Conservation (phyloP, 2,329 filamentous ascomycete species). For the Xylaria digitata region DNA sequence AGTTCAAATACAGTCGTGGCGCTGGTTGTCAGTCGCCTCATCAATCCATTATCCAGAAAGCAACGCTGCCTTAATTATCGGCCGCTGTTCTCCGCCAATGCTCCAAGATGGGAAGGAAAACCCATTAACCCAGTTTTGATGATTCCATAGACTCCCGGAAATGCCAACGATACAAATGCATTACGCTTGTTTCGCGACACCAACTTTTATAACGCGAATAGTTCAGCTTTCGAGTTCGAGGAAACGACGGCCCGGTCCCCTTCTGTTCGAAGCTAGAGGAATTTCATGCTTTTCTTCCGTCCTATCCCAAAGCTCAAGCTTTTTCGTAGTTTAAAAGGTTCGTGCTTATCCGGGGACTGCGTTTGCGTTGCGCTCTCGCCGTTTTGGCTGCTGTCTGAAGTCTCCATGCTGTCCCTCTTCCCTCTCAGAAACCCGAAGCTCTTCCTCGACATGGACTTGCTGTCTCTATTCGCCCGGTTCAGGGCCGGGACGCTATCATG, state of each 20-base stretch:
- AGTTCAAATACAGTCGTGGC: slow-evolving; percentile 6
- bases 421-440: slow-evolving; percentile 74
- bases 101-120: slow-evolving; percentile 1
- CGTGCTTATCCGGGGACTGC: slow-evolving; percentile 53
- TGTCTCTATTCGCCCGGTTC: slow-evolving; percentile 75
- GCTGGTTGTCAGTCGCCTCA: slow-evolving; percentile 3
- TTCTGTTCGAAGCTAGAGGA: slow-evolving; percentile 48
- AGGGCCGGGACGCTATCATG: slow-evolving; percentile 57
- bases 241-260: neutral
- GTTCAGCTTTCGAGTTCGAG: neutral
- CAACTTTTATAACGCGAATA: slow-evolving; percentile 10
- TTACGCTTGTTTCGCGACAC: slow-evolving; percentile 2
- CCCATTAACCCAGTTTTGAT: slow-evolving; percentile 3
- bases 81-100: slow-evolving; percentile 7
- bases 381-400: slow-evolving; percentile 47
- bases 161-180: slow-evolving; percentile 33
- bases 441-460: slow-evolving; percentile 82
- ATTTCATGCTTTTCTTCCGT: slow-evolving; percentile 74
- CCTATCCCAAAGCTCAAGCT: slow-evolving; percentile 75
- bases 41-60: slow-evolving; percentile 17
- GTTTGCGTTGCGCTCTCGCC: slow-evolving; percentile 44
- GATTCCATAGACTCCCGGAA: slow-evolving; percentile 30
- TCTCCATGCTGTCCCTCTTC: slow-evolving; percentile 52
- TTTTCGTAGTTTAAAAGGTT: slow-evolving; percentile 60
- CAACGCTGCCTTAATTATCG: slow-evolving; percentile 18